Conservation (phyloP, 768 basidiomycete genomes). For the Amyloporia xantha region DNA sequence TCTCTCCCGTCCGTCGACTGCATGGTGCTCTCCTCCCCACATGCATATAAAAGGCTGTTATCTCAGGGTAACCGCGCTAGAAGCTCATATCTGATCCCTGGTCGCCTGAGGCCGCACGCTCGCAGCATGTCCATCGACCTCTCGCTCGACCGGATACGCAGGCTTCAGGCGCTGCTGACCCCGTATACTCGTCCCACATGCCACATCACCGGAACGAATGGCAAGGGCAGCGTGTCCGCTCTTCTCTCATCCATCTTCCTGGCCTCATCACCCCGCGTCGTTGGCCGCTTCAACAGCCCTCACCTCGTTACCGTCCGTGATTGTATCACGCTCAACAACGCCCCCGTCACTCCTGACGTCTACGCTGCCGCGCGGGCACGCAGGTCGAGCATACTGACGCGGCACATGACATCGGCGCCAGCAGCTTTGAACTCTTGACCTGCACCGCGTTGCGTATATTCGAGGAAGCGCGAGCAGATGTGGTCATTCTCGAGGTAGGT, state of each 20-base stretch:
- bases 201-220: constrained; percentile 94
- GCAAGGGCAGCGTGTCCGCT: constrained; percentile 90
- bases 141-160: constrained; percentile 50
- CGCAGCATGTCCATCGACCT: constrained; percentile 54
- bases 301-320: constrained; percentile 79
- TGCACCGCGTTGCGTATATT: constrained; percentile 75
- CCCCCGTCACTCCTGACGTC: constrained; percentile 37
- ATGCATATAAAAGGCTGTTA: neutral
- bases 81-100: neutral
- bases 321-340: constrained; percentile 61
- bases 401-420: constrained; percentile 41
- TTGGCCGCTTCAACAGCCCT: constrained; percentile 89
- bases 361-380: constrained; percentile 43
- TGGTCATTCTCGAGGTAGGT: constrained; percentile 88
- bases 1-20: neutral
- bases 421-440: constrained; percentile 81
- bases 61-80: neutral
- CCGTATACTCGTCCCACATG: constrained; percentile 72
- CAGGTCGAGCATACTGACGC: constrained; percentile 44
- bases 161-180: constrained; percentile 48
- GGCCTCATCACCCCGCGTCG: constrained; percentile 46
- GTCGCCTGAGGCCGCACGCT: neutral
- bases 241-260: constrained; percentile 71
- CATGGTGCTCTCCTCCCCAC: neutral
- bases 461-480: constrained; percentile 60